Conservation (phyloP, 2,329 filamentous ascomycete genomes). For the Fusarium albidum region DNA sequence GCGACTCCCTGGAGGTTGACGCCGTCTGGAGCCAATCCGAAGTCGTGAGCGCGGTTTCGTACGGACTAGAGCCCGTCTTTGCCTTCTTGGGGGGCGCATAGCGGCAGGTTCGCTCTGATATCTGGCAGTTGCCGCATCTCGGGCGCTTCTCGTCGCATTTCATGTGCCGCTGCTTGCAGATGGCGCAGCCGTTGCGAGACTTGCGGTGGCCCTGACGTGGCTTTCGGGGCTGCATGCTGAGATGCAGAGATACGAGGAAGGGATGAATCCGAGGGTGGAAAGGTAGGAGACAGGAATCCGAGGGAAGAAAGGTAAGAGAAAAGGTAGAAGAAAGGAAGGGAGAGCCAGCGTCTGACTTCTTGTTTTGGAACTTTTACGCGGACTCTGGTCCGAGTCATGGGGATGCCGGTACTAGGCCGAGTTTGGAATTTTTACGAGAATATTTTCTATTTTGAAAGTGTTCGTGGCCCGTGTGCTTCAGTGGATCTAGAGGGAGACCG, state of each 20-base stretch:
- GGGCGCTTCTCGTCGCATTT: constrained; percentile 24
- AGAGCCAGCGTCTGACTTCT: not conserved
- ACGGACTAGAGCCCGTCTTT: not conserved
- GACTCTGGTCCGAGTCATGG: not conserved
- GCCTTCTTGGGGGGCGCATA: not conserved
- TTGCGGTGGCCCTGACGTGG: constrained; percentile 22
- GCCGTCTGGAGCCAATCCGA: no score
- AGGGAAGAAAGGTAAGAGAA: no score
- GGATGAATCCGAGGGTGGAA: not conserved
- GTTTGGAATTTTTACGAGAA: not conserved
- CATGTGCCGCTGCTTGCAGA: constrained; percentile 24
- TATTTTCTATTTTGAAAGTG: not conserved
- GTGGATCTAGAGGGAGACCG: no score
- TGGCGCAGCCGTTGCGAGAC: constrained; percentile 22
- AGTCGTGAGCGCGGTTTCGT: constrained; percentile 3
- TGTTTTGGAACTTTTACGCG: not conserved
- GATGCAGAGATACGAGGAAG: not conserved
- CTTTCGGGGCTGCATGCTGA: not conserved
- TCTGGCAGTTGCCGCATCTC: constrained; percentile 13
- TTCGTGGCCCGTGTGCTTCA: no score
- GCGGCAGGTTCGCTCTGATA: not conserved
- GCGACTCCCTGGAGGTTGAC: not conserved
- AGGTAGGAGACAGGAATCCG: no score
- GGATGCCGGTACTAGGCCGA: not conserved
- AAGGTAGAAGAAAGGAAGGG: no score